Conservation (phyloP, 208 protist species). For the Trichomonas gallinae region DNA sequence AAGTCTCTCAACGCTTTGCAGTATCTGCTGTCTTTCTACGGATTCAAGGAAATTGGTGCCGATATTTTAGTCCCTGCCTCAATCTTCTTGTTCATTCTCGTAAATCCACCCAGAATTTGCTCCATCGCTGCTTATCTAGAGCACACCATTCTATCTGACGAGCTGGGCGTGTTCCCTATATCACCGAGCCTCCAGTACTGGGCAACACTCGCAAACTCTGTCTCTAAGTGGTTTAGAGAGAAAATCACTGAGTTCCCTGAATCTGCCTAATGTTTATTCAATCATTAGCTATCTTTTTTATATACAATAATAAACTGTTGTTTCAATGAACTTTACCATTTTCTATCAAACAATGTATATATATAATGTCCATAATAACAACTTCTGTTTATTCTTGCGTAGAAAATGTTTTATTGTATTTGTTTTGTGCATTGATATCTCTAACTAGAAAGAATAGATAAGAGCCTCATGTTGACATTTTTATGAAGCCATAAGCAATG, state of each 20-base stretch:
- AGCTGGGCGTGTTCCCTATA: neutral
- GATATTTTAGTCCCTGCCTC: neutral
- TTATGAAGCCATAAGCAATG: too few relatives aligned
- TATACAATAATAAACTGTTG: too few relatives aligned
- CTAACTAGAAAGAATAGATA: too few relatives aligned
- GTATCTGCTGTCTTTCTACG: neutral
- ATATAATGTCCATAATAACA: too few relatives aligned
- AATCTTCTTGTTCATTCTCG: neutral
- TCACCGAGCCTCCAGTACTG: neutral
- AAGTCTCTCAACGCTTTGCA: neutral
- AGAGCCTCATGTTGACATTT: too few relatives aligned
- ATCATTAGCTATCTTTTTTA: too few relatives aligned
- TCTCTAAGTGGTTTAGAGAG: neutral
- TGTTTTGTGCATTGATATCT: too few relatives aligned
- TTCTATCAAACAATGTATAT: too few relatives aligned
- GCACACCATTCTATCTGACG: neutral
- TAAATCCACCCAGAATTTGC: neutral
- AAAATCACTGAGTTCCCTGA: neutral
- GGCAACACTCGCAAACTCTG: neutral
- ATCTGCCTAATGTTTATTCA: neutral
- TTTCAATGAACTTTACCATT: too few relatives aligned
- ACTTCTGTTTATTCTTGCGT: too few relatives aligned
- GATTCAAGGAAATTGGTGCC: slow-evolving; percentile 9
- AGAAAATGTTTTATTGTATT: too few relatives aligned
- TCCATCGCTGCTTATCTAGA: neutral